Evolutionary conservation across 176 grass and related monocot genomes (phyloP).

Genomic region (Zea luxurians): DNA sequence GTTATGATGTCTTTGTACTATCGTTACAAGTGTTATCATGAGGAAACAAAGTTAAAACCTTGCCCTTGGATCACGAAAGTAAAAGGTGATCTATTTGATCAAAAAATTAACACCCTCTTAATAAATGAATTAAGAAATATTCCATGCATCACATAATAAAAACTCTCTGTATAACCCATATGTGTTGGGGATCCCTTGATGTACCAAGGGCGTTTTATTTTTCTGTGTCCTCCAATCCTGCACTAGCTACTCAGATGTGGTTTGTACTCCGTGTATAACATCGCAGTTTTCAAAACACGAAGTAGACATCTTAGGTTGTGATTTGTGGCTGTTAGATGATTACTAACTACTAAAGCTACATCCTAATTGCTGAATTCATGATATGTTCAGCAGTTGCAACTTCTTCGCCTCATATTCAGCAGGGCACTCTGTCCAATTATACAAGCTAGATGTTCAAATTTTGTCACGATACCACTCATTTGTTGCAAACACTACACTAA

Average conservation of each 20-base stretch:
- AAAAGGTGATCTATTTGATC: neutral
- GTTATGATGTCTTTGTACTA: neutral
- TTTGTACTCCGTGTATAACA: neutral
- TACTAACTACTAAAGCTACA: neutral
- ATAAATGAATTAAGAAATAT: constrained; percentile 14
- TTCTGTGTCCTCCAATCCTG: neutral
- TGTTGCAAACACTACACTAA: neutral
- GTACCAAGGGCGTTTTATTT: neutral
- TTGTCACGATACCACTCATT: neutral
- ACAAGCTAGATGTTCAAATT: neutral
- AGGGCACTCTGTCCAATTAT: neutral
- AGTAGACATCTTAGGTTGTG: neutral
- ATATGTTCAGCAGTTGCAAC: neutral
- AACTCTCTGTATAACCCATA: neutral
- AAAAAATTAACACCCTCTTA: neutral
- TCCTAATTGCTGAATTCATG: neutral
- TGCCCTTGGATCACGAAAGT: neutral
- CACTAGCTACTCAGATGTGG: neutral
- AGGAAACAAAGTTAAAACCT: neutral
- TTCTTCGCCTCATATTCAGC: neutral
- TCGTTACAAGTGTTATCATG: neutral
- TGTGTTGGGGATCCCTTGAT: neutral
- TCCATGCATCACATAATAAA: constrained; percentile 5
- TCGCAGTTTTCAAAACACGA: neutral
- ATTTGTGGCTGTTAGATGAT: neutral